Evolutionary conservation across 257 asterid genomes (phyloP).

Genomic region (Solanum tarapatanum): DNA sequence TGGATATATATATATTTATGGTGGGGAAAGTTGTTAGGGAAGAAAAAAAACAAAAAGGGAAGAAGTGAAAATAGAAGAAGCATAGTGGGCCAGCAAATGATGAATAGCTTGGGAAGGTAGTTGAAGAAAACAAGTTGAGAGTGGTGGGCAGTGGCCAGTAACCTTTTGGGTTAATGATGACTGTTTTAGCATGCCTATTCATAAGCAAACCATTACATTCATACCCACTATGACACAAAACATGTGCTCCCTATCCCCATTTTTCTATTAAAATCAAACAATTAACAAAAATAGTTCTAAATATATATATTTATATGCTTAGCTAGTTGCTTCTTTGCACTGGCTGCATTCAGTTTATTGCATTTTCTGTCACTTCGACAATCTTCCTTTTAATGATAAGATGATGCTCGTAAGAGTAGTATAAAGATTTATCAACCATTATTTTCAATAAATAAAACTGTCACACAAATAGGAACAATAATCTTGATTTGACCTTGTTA

Average conservation of each 20-base stretch:
- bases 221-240: not conserved
- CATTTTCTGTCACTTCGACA: not conserved
- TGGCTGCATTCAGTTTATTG: not conserved
- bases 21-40: not conserved
- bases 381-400: not conserved
- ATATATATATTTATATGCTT: too few species aligned
- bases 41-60: not conserved
- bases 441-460: not conserved
- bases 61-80: not conserved
- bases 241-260: not conserved
- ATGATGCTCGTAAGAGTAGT: too few species aligned
- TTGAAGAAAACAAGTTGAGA: slow-evolving; percentile 1
- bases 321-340: not conserved
- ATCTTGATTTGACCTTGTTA: not conserved
- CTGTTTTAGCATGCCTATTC: slow-evolving; percentile 5
- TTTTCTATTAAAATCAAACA: not conserved
- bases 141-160: slow-evolving; percentile 6
- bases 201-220: slow-evolving; percentile 1
- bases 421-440: not conserved
- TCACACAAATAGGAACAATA: not conserved
- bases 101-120: not conserved
- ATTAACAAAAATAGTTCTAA: not conserved
- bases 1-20: not conserved
- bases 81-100: not conserved
- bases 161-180: slow-evolving; percentile 3